These are phyloP conservation scores for Tolypocladium amazonense DNA, from an alignment of 2,329 filamentous ascomycete genomes.

Conservation along the genomic window DNA sequence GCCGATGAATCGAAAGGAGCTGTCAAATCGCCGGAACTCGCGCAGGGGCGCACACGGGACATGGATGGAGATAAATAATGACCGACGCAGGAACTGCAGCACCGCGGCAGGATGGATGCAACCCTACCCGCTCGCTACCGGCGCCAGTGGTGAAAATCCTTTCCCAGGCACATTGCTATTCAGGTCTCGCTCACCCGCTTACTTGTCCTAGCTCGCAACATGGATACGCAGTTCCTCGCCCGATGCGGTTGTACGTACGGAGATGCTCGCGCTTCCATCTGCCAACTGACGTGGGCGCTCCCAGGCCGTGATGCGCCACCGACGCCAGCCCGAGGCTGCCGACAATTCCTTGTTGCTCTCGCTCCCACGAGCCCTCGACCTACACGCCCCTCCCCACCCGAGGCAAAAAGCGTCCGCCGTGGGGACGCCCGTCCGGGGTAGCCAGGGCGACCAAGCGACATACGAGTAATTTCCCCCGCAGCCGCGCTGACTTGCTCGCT, in stretches of 20 bases:
- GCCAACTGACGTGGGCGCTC: not conserved
- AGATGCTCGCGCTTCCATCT: not conserved
- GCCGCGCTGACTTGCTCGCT: not conserved
- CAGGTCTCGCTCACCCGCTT: not conserved
- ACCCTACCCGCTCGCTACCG: not conserved
- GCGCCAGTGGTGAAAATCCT: not conserved
- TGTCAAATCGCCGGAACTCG: not conserved
- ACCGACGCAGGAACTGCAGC: not conserved
- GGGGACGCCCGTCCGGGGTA: not conserved
- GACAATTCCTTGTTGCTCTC: not conserved
- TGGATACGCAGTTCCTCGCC: not conserved
- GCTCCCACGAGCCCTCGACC: not conserved
- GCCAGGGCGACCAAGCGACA: not conserved
- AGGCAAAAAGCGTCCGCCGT: not conserved
- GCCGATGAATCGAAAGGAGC: not conserved
- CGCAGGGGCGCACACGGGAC: not conserved
- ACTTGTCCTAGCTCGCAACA: not conserved
- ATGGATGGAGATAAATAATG: too few relatives aligned
- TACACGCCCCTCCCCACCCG: not conserved
- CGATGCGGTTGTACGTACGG: not conserved
- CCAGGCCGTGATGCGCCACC: not conserved
- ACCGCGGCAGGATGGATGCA: not conserved
- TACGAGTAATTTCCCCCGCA: not conserved
- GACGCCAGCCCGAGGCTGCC: not conserved
- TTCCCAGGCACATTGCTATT: not conserved